Base-by-base conservation (phyloP, 2,329 filamentous ascomycete species). In the Capronia americana region DNA sequence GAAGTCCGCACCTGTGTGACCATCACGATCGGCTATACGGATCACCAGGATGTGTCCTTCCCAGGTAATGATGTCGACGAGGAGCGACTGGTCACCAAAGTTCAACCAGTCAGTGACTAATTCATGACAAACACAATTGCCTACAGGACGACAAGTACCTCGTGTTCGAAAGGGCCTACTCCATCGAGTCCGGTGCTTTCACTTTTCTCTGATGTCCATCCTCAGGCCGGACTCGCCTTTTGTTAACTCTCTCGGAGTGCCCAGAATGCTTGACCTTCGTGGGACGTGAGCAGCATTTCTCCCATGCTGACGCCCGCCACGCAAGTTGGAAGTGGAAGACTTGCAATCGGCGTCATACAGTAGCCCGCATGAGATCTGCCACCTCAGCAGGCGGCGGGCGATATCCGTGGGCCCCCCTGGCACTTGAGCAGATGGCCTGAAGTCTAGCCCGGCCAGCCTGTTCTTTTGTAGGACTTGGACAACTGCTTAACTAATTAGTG, bases 401-500 rank as follows among this genome's bases (percentile, higher is more conserved):
- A 61, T 50, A 61, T 54, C 58, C 58, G 58, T 53, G 34, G 17
- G 28, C 46, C 30, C 28, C 30, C 58, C 48, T 53, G 2, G 48
- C 48, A 26, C 46, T 28, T 50, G 30, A n/a, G 30, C 46, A 24
- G 20, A 54, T 61, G 58, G 58, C 58, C 58, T 61, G 58, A 61
- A 54, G 46, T 54, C 41, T 61, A 61, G 58, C 58, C 32, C 17
- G 12, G 23, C 48, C 17, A 28, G 58, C 46, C 58, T 38, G 58
- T 61, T 54, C 46, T 61, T 61, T 61, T 54, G 58, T 53, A 26
- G 46, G 24, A 38, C 8, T 23, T 44, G 48, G 14, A 24, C 44
- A 54, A 20, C 24, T 62, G 60, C 60, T 62, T 62, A 62, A 62
- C 60, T 62, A 62, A 62, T 56, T 62, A 62, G 60, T 56, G 38